Evolutionary conservation across 768 basidiomycete species (phyloP).

Genomic region (Chiua virens): DNA sequence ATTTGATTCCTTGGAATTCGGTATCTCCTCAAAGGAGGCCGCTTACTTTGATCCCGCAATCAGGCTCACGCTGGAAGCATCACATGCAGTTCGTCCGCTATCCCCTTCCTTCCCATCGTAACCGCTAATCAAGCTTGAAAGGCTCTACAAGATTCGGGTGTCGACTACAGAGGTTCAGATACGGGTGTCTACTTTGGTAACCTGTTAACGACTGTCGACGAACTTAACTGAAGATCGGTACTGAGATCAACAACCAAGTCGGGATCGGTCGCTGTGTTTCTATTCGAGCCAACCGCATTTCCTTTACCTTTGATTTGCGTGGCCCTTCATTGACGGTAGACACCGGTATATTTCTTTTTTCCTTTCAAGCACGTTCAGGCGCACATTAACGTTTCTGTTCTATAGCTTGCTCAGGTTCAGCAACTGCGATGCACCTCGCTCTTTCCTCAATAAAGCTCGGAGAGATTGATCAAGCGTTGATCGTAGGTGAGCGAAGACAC

Average conservation of each 20-base stretch:
- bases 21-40: conserved; percentile 33
- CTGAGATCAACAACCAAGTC: conserved; percentile 28
- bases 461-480: conserved; percentile 49
- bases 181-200: conserved; percentile 44
- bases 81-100: conserved; percentile 23
- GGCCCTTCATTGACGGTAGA: conserved; percentile 53
- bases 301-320: conserved; percentile 35
- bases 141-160: conserved; percentile 47
- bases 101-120: neutral
- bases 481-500: conserved; percentile 26
- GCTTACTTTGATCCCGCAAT: conserved; percentile 32
- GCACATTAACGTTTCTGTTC: neutral
- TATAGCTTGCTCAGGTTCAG: conserved; percentile 43
- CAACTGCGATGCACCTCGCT: conserved; percentile 49
- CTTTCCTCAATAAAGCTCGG: conserved; percentile 42
- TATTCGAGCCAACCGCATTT: conserved; percentile 33
- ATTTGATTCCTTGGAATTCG: conserved; percentile 35
- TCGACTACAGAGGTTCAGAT: conserved; percentile 43
- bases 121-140: neutral
- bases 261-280: conserved; percentile 33
- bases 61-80: conserved; percentile 30
- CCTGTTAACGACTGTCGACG: conserved; percentile 26
- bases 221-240: conserved; percentile 29
- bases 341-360: conserved; percentile 12
- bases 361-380: neutral